Base-by-base conservation (phyloP, 2,329 filamentous ascomycete genomes). In the Harringtonia lauricola region DNA sequence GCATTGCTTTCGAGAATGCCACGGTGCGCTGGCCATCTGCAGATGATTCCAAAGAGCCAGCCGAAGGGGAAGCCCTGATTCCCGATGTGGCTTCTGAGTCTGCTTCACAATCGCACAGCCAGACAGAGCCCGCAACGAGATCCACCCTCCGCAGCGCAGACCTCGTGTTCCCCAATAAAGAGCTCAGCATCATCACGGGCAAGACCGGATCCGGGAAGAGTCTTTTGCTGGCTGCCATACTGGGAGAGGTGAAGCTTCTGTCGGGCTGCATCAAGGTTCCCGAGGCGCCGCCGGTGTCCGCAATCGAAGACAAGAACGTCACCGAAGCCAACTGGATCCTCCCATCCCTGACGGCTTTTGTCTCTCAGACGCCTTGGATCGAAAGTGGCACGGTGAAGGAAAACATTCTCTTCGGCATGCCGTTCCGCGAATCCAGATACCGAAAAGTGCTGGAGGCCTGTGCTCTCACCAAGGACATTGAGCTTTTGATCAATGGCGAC, bases 281-380 rank as follows among this genome's bases (percentile, higher is more conserved):
- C 3, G 29, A 48, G 2, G 46, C 52, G 2, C 59, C 57, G 13
- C 41, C 50, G 1, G 36, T 53, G 13, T 47, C 54, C 5, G 49
- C 53, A 7, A 51, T 49, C 14, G 53, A 54, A 28, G 37, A 45
- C 33, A 47, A 50, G 7, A 44, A 47, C n/a, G 54, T 59, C 12
- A 42, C 50, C 2, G 52, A 52, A 18, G 41, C 44, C 30, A 51
- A 57, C 8, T 64, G 61, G 61, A 54, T 63, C n/a, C 45, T 65
- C 21, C 59, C 63, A 1, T 51, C 56, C 13, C 53, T 65, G 21
- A 62, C 65, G 7, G 62, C 66, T 0, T 69, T 68, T 49, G 66
- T 68, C 6, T 64, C 66, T 10, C 68, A 72, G 48, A 63, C 60
- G 1, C 63, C 68, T 0, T 71, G 67, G 68, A 57, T 71, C 14